These are phyloP conservation scores for Cladochytrium replicatum DNA, from an alignment of 192 early-diverging fungal species.

Conservation along the genomic window DNA sequence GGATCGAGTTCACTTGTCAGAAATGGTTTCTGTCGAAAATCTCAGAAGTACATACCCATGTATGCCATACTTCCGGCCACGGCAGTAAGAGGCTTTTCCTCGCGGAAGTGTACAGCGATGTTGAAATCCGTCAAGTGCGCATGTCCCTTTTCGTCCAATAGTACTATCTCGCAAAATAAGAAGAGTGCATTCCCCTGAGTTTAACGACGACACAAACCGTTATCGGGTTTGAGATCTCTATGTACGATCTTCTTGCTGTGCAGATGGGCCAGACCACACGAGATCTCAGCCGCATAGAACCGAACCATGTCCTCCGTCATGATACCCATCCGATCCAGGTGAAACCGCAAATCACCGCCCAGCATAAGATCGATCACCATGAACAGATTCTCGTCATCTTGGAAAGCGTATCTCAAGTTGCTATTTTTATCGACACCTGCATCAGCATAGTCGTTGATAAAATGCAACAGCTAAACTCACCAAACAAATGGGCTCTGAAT, in stretches of 20 bases:
- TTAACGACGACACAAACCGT: too few species aligned
- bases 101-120: constrained; percentile 71
- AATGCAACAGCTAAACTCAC: constrained; percentile 7
- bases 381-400: constrained; percentile 30
- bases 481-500: constrained; percentile 72
- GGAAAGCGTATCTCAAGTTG: constrained; percentile 28
- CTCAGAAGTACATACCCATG: constrained; percentile 47
- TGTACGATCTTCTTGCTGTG: constrained; percentile 16
- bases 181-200: not conserved
- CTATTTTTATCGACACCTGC: too few species aligned
- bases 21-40: not conserved
- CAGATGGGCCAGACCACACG: constrained; percentile 8
- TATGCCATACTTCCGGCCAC: constrained; percentile 86
- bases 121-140: constrained; percentile 93
- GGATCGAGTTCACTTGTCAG: not conserved
- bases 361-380: constrained; percentile 33
- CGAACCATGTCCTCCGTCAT: constrained; percentile 16
- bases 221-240: constrained; percentile 55
- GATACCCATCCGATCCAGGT: constrained; percentile 12
- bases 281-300: constrained; percentile 19
- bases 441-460: not conserved
- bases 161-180: too few species aligned
- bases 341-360: constrained; percentile 29
- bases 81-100: constrained; percentile 60
- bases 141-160: constrained; percentile 73